Conservation (phyloP, 495 filamentous ascomycete genomes). For the Hypomontagnella monticulosa region DNA sequence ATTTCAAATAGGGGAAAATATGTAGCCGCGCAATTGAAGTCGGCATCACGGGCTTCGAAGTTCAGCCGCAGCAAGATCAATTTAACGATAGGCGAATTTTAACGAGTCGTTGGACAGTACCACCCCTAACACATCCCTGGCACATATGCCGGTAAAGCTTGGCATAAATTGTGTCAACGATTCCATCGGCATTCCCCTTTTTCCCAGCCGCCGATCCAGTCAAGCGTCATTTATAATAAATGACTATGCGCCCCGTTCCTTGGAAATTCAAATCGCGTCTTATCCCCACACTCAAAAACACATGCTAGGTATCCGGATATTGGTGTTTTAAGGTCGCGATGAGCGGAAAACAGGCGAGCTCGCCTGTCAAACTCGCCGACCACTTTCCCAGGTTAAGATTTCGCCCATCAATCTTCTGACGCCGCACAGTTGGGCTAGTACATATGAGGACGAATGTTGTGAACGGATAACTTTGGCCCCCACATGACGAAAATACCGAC, state of each 20-base stretch:
- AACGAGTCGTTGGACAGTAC: slow-evolving; percentile 19
- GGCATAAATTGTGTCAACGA: slow-evolving; percentile 29
- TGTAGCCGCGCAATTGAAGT: slow-evolving; percentile 19
- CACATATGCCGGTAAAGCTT: slow-evolving; percentile 32
- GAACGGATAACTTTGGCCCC: not conserved
- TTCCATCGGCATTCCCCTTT: slow-evolving; percentile 36
- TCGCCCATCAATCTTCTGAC: not conserved
- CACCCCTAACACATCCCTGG: slow-evolving; percentile 1
- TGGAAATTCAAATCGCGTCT: slow-evolving; percentile 9
- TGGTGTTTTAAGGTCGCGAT: slow-evolving; percentile 11
- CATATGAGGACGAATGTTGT: not conserved
- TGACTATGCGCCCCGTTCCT: slow-evolving; percentile 20
- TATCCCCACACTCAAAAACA: slow-evolving; percentile 13
- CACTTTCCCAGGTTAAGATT: not conserved
- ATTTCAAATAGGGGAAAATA: not conserved
- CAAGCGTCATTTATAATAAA: slow-evolving; percentile 31
- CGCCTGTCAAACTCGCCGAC: slow-evolving; percentile 4
- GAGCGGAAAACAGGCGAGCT: slow-evolving; percentile 22
- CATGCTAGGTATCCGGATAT: slow-evolving; percentile 25
- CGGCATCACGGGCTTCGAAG: slow-evolving; percentile 25
- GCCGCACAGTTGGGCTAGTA: not conserved
- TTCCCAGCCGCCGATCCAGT: slow-evolving; percentile 24
- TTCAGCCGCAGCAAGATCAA: slow-evolving; percentile 38
- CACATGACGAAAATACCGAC: not conserved
- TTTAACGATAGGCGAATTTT: slow-evolving; percentile 33